phyloP scores from a whole-genome alignment of 805 yeast genomes.

The Kluyveromyces siamensis region DNA sequence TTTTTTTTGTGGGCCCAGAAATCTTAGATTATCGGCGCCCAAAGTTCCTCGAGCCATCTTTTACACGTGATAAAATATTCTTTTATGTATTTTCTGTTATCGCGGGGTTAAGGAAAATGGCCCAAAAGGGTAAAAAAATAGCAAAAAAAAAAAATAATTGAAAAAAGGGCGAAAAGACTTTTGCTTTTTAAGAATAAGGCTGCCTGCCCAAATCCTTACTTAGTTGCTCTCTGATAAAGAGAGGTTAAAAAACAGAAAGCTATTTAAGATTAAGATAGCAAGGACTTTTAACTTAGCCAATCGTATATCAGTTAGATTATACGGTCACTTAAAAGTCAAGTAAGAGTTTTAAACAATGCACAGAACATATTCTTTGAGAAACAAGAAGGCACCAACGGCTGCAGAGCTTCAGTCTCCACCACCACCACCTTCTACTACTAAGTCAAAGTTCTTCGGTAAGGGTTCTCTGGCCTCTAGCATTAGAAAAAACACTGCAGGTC shows the following conservation, averaged over 20 bases:
- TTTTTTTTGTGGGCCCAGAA: too few species aligned
- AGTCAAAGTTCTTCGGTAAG: conserved; percentile 66
- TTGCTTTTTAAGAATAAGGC: neutral
- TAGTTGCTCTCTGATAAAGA: too few species aligned
- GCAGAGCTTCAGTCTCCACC: conserved; percentile 73
- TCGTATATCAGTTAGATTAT: neutral
- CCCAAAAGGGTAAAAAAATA: neutral
- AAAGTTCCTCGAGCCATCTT: too few species aligned
- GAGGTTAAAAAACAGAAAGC: neutral
- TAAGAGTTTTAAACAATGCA: conserved; percentile 42
- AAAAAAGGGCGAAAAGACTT: neutral
- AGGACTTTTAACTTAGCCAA: neutral
- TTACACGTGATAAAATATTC: too few species aligned
- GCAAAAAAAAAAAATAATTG: neutral
- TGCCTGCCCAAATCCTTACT: neutral
- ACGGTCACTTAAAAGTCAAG: neutral
- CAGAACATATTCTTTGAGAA: conserved; percentile 77
- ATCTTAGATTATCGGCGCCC: too few species aligned
- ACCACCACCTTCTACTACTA: conserved; percentile 71
- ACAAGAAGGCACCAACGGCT: conserved; percentile 73
- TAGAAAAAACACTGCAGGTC: conserved; percentile 82
- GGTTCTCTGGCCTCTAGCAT: conserved; percentile 58
- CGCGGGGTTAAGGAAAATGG: neutral
- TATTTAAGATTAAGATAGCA: neutral
- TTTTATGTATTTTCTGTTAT: too few species aligned